phyloP scores from a whole-genome alignment of 306 rosid genomes.

The Cucurbita maxima region DNA sequence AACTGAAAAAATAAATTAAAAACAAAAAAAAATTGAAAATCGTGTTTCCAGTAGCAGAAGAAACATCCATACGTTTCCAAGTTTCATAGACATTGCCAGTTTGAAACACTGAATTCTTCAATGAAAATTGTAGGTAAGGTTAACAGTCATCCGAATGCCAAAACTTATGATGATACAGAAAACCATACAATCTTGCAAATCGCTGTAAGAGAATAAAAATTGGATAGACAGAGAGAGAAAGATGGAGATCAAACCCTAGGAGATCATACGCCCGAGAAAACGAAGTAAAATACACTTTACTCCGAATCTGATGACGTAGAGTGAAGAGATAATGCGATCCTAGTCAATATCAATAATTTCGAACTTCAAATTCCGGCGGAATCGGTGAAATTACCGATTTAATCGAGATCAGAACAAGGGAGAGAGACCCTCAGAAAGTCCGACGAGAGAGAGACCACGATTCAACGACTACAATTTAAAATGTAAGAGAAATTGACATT shows the following conservation, averaged over 20 bases:
- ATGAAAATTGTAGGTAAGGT: not conserved
- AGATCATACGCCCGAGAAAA: not conserved
- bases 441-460: not conserved
- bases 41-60: not conserved
- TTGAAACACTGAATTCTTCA: not conserved
- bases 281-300: not conserved
- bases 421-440: not conserved
- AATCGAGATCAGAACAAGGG: not conserved
- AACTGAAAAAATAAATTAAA: not conserved
- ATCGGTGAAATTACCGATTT: constrained; percentile 12
- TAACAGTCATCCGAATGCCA: not conserved
- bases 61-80: not conserved
- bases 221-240: not conserved
- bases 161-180: not conserved
- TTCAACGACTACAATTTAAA: not conserved
- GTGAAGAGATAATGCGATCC: not conserved
- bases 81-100: not conserved
- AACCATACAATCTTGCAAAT: not conserved
- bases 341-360: not conserved
- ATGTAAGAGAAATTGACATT: not conserved
- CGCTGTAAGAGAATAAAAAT: not conserved
- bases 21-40: not conserved
- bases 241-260: constrained; percentile 14
- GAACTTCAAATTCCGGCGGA: constrained; percentile 11
- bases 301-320: not conserved